Percentiles rank a stretch among this genome's conserved stretches.
Evolutionary conservation across 2,329 filamentous ascomycete genomes (phyloP).

Genomic region (Cladophialophora immunda): DNA sequence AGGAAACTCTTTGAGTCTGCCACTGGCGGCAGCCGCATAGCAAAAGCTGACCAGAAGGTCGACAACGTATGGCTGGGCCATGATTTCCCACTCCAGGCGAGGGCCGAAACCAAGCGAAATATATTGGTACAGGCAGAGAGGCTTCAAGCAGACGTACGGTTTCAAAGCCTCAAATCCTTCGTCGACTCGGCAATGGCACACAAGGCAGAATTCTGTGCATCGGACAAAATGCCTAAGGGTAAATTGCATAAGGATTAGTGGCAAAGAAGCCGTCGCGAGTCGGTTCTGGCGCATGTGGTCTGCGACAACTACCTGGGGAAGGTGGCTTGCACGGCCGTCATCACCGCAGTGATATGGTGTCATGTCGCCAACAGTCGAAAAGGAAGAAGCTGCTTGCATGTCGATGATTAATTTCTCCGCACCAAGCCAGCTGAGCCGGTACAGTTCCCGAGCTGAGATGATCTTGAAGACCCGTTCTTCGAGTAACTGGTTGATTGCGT

Average conservation of each 20-base stretch:
- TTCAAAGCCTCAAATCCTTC: slow-evolving; percentile 65
- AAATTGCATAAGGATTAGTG: slow-evolving; percentile 74
- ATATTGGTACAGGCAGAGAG: slow-evolving; percentile 86
- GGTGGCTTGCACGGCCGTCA: slow-evolving; percentile 33
- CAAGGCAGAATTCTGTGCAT: slow-evolving; percentile 86
- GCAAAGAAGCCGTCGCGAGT: slow-evolving; percentile 59
- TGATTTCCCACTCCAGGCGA: slow-evolving; percentile 83
- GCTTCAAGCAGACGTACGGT: slow-evolving; percentile 75
- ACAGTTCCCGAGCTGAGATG: slow-evolving; percentile 65
- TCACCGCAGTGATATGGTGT: slow-evolving; percentile 31
- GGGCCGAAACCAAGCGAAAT: slow-evolving; percentile 86
- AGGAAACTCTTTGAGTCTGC: slow-evolving; percentile 62
- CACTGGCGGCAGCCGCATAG: slow-evolving; percentile 64
- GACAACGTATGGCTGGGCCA: slow-evolving; percentile 80
- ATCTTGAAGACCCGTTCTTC: slow-evolving; percentile 70
- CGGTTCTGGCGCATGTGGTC: slow-evolving; percentile 59
- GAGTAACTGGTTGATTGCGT: slow-evolving; percentile 73
- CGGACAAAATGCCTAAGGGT: slow-evolving; percentile 77
- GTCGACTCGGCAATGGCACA: slow-evolving; percentile 76
- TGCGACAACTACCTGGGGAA: slow-evolving; percentile 56
- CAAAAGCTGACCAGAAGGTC: slow-evolving; percentile 86
- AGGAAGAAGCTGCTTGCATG: slow-evolving; percentile 46
- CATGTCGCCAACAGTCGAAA: slow-evolving; percentile 12
- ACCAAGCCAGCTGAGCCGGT: slow-evolving; percentile 70
- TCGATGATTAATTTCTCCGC: slow-evolving; percentile 68